Evolutionary conservation across 805 yeast genomes (phyloP), one percentile per base, ranked within the genome.

Genomic region (Candida manassasensis): DNA sequence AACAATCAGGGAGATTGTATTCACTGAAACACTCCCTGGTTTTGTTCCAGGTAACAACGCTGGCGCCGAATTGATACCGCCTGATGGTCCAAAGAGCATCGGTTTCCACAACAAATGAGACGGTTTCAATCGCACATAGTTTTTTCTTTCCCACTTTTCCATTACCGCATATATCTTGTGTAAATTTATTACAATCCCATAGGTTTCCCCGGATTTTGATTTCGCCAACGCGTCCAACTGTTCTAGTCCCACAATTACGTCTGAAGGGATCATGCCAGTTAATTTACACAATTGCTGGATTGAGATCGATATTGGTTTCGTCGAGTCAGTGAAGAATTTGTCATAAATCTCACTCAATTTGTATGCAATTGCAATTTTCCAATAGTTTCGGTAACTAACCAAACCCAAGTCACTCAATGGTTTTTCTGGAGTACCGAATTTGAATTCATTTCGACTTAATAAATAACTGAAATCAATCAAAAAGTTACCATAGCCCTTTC

Each of bases 371-470:
- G 81, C 67, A 1, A 77, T 61, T 45, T 75, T 81, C 97, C 97
- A 93, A 57, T 84, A 90, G 47, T 79, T 84, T 42, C 94, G 65
- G 57, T 90, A 93, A 41, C 96, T 84, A 19, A 84, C 58, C 34
- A 88, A 61, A 0, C 98, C 98, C 36, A 90, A 62, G 44, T 84
- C 89, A 45, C 93, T 81, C 38, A 90, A 67, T 0, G 98, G 98
- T 52, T 89, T 90, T 50, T 93, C 98, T 0, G 98, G 98, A 0
- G 97, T 84, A 0, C 97, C 98, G 37, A 73, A 72, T 43, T 80
- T 81, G 47, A 73, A 78, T 53, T 90, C 97, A 39, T 76, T 69
- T 34, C 82, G 66, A 1, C 93, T 75, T 32, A 93, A 61, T 12
- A 88, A 59, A 52, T 93, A 93, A 38, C 96, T 85, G 55, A 93